Percentiles rank a stretch among this genome's conserved stretches.
These are phyloP conservation scores for Nothophaeocryptopus gaeumannii DNA, from an alignment of 2,329 filamentous ascomycete species.

Conservation along the genomic window DNA sequence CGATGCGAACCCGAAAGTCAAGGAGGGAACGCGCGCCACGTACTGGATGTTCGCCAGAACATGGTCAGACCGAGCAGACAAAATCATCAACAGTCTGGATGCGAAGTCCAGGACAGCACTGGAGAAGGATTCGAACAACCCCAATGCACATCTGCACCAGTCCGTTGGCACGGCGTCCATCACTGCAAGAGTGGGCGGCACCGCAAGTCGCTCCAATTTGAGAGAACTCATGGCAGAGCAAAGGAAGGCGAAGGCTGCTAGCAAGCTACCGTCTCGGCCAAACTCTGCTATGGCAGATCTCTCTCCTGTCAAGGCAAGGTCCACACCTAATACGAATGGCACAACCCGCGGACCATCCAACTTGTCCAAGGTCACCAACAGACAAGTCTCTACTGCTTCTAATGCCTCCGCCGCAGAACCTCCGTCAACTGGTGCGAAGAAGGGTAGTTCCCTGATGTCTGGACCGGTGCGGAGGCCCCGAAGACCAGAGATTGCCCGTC, in stretches of 20 bases:
- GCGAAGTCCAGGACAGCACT: slow-evolving; percentile 74
- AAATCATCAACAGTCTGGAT: slow-evolving; percentile 75
- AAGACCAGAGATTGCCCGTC: slow-evolving; percentile 46
- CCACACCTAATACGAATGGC: slow-evolving; percentile 23
- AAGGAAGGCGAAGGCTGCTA: slow-evolving; percentile 63
- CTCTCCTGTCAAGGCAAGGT: slow-evolving; percentile 45
- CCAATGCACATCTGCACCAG: slow-evolving; percentile 51
- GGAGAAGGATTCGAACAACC: slow-evolving; percentile 80
- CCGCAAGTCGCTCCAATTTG: slow-evolving; percentile 60
- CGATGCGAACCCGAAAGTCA: slow-evolving; percentile 85
- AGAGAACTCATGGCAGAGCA: slow-evolving; percentile 73
- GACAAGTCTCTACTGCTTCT: slow-evolving; percentile 32
- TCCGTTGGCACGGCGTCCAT: slow-evolving; percentile 47
- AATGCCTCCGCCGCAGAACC: slow-evolving; percentile 24
- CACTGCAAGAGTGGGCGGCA: slow-evolving; percentile 30
- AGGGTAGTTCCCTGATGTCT: slow-evolving; percentile 51
- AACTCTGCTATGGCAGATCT: slow-evolving; percentile 57
- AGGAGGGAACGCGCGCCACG: slow-evolving; percentile 78
- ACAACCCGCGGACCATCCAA: slow-evolving; percentile 30
- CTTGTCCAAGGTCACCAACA: slow-evolving; percentile 28
- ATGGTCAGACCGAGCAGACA: slow-evolving; percentile 75
- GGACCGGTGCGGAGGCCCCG: slow-evolving; percentile 58
- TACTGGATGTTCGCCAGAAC: slow-evolving; percentile 80
- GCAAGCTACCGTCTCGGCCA: slow-evolving; percentile 52
- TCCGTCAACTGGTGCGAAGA: slow-evolving; percentile 33